A percentile compares a stretch with the other conserved stretches of the same genome.
Evolutionary conservation across 1,139 yeast genomes (phyloP).

Genomic region (Magnusiomyces ingens): DNA sequence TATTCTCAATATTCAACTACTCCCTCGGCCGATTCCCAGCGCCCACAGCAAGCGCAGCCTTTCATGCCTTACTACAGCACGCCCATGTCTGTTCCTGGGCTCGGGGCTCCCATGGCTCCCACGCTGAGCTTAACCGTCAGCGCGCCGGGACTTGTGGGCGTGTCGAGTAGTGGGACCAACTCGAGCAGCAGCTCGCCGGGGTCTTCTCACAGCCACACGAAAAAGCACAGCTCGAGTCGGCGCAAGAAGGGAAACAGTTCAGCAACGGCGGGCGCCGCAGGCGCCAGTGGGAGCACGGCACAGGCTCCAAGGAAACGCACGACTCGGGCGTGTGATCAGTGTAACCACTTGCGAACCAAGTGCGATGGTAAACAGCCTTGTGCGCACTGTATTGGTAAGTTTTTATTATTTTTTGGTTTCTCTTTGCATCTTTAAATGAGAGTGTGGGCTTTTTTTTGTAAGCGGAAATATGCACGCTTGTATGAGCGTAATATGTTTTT

Average conservation of each 20-base stretch:
- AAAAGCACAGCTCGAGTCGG: conserved; percentile 7
- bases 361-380: conserved; percentile 39
- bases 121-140: too few relatives aligned
- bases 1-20: not conserved
- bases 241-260: not conserved
- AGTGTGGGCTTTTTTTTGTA: too few relatives aligned
- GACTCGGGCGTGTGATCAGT: conserved; percentile 38
- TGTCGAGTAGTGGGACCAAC: not conserved
- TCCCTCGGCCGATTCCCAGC: not conserved
- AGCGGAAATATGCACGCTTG: too few relatives aligned
- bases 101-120: too few relatives aligned
- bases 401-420: not conserved
- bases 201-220: not conserved
- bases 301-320: conserved; percentile 24
- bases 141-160: not conserved
- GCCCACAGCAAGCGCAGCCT: too few relatives aligned
- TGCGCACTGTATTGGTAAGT: conserved; percentile 32
- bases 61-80: too few relatives aligned
- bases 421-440: not conserved
- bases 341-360: conserved; percentile 37
- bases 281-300: too few relatives aligned
- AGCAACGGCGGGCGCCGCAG: not conserved
- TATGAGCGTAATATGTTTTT: too few relatives aligned
- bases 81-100: too few relatives aligned
- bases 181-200: not conserved